These are phyloP conservation scores for Solanum rostratum DNA, from an alignment of 257 asterid species.

Conservation along the genomic window DNA sequence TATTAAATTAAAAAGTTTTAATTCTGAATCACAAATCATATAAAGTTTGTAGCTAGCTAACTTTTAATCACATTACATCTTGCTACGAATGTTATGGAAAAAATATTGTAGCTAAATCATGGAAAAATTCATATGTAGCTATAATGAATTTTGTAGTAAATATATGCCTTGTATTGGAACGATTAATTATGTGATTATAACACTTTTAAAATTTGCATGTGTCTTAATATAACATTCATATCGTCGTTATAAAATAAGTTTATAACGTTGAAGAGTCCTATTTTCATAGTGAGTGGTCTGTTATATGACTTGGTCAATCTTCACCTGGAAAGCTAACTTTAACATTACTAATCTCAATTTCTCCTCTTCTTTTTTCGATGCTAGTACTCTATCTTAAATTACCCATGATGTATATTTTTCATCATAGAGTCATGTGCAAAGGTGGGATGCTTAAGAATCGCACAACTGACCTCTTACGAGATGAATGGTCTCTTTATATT, in stretches of 20 bases:
- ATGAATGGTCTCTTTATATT: background rate
- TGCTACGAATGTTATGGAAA: too few species aligned
- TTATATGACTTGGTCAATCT: background rate
- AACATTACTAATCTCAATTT: too few species aligned
- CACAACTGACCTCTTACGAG: background rate
- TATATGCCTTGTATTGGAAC: background rate
- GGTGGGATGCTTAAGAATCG: background rate
- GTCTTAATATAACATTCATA: background rate
- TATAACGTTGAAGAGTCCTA: background rate
- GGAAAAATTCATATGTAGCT: too few species aligned
- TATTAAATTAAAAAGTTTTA: too few species aligned
- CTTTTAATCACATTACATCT: too few species aligned
- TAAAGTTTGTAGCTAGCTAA: too few species aligned
- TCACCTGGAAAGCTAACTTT: background rate
- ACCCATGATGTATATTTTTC: background rate
- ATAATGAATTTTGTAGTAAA: background rate
- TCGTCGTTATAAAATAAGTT: background rate
- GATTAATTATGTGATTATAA: background rate
- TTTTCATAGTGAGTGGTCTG: background rate
- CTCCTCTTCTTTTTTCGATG: too few species aligned
- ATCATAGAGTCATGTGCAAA: background rate
- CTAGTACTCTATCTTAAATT: background rate
- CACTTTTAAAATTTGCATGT: background rate
- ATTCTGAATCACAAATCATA: too few species aligned
- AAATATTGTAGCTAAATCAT: too few species aligned